phyloP scores from a whole-genome alignment of 768 basidiomycete genomes.

The Termitomyces sp. region DNA sequence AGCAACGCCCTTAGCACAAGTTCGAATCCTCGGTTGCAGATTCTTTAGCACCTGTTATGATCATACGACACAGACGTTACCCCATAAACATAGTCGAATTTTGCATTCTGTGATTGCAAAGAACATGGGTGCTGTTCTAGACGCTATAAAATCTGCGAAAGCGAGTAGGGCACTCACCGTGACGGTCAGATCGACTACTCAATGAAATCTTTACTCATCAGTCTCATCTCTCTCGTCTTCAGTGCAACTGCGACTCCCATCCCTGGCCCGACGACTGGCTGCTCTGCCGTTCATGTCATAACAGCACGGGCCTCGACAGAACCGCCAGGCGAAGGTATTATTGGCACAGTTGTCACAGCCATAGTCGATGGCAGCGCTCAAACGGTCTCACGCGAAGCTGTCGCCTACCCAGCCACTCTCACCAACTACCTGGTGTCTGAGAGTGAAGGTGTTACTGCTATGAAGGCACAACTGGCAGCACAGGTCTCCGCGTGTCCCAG shows the following conservation, averaged over 20 bases:
- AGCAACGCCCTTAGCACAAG: neutral
- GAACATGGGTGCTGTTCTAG: conserved; percentile 2
- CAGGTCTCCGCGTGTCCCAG: conserved; percentile 12
- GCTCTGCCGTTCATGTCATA: conserved; percentile 20
- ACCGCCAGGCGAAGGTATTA: conserved; percentile 19
- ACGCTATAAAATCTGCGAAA: neutral
- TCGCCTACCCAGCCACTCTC: conserved; percentile 14
- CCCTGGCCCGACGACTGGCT: conserved; percentile 12
- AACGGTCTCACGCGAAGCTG: conserved; percentile 13
- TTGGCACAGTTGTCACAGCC: conserved; percentile 16
- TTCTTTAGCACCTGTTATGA: conserved; percentile 1
- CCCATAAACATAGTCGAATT: neutral
- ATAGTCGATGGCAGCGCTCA: conserved; percentile 12
- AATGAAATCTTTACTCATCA: conserved; percentile 6
- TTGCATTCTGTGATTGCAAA: neutral
- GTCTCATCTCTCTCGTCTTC: conserved; percentile 2
- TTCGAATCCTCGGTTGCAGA: conserved; percentile 3
- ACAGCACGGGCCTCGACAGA: conserved; percentile 21
- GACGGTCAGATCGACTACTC: neutral
- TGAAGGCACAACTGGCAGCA: conserved; percentile 10
- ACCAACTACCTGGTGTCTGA: conserved; percentile 13
- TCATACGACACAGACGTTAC: conserved; percentile 5
- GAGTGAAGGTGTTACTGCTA: conserved; percentile 10
- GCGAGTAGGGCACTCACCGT: neutral
- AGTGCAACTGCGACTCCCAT: conserved; percentile 7